Evolutionary conservation across 108 stramenopile genomes (phyloP), one percentile per base, ranked within the genome.

Genomic region (Parmales sp.): DNA sequence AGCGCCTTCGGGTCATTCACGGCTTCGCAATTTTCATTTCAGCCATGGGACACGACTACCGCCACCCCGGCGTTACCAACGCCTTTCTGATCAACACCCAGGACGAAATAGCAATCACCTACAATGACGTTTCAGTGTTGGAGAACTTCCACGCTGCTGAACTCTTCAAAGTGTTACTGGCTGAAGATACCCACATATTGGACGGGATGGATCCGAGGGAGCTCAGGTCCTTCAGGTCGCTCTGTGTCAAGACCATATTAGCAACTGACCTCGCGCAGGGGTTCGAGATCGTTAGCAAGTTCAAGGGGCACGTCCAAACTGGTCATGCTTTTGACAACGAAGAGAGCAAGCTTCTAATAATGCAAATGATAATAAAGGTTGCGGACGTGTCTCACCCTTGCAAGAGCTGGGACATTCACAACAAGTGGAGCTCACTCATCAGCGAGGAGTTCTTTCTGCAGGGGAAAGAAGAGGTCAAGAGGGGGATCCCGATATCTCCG

Each of bases 61-160:
- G 84, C 13, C 92, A 93, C 73, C 89, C 89, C 0, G 92, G 92
- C 26, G 63, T 67, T 16, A 91, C 83, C 69, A 93, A 93, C 67
- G 64, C 75, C 20, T 93, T 75, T 54, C 88, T 89, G 36, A 79
- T 88, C 9, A 72, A 85, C 50, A 60, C 78, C n/a, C 51, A 74
- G 69, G 78, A 71, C 28, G 65, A 80, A 22, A 45, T 91, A 38
- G 92, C 92, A 26, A 63, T 87, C 29, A 51, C 49, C 0, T 91
- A 91, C 76, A 88, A 90, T 54, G 92, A 90, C 79, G 44, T 51
- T 2, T 73, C 86, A 0, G 71, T 83, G 13, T 75, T 93, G 44
- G 92, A 93, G 70, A 88, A 82, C 73, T 80, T 86, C 77, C 92
- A 93, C 74, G 63, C 83, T 16, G 81, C 88, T 23, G 63, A 68